These are phyloP conservation scores for Ramaria sp. DNA, from an alignment of 768 basidiomycete species.

Conservation along the genomic window DNA sequence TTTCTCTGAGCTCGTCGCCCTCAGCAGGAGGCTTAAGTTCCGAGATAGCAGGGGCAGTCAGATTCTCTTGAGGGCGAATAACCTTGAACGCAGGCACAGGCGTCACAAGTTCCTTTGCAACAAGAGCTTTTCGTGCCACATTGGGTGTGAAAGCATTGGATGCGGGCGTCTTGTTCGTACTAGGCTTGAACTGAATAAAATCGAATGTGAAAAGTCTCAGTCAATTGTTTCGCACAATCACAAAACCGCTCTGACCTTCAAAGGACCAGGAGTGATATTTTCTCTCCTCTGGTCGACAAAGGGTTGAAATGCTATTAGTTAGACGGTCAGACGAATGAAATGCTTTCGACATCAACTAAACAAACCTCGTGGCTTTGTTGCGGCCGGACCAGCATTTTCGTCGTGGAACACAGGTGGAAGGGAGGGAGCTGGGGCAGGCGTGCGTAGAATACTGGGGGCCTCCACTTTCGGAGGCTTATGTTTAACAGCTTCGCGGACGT, in stretches of 20 bases:
- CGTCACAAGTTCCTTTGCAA: slow-evolving; percentile 7
- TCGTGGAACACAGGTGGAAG: slow-evolving; percentile 6
- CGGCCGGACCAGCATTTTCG: slow-evolving; percentile 17
- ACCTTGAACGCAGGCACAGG: slow-evolving; percentile 9
- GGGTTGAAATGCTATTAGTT: slow-evolving; percentile 44
- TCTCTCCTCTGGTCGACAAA: slow-evolving; percentile 54
- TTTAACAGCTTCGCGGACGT: not conserved
- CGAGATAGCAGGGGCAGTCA: slow-evolving; percentile 16
- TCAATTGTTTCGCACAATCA: not conserved
- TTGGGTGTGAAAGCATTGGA: slow-evolving; percentile 22
- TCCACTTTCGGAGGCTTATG: not conserved
- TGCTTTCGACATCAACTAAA: slow-evolving; percentile 7
- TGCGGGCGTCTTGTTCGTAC: slow-evolving; percentile 34
- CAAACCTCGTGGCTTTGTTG: slow-evolving; percentile 28
- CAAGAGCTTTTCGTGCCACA: slow-evolving; percentile 6
- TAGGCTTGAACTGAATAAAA: slow-evolving; percentile 51
- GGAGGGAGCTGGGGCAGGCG: not conserved
- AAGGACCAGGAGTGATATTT: slow-evolving; percentile 24
- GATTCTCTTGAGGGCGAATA: slow-evolving; percentile 11
- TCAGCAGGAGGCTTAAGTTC: slow-evolving; percentile 10
- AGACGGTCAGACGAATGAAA: not conserved
- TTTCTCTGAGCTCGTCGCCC: slow-evolving; percentile 17
- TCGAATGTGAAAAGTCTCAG: not conserved
- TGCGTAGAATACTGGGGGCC: not conserved
- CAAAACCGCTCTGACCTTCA: slow-evolving; percentile 26